These are phyloP conservation scores for Cladosporium austrohemisphaericum DNA, from an alignment of 2,329 filamentous ascomycete species.

Conservation along the genomic window DNA sequence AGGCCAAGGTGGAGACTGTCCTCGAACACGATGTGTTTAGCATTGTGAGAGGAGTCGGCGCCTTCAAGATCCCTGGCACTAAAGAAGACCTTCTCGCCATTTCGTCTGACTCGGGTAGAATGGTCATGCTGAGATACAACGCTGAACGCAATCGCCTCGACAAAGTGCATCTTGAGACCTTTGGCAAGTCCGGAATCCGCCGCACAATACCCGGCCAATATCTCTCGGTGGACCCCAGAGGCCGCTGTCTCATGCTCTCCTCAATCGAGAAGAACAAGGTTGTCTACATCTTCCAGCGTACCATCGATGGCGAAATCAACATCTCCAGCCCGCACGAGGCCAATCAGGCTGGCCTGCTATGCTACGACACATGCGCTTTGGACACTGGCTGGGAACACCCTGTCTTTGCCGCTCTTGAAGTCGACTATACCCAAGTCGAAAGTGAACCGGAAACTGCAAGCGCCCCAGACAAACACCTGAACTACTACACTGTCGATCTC, in stretches of 20 bases:
- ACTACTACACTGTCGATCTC: constrained; percentile 96
- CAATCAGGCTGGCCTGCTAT: constrained; percentile 85
- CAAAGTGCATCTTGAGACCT: constrained; percentile 91
- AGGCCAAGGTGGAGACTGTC: constrained; percentile 80
- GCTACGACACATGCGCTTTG: constrained; percentile 80
- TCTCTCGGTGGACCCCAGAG: constrained; percentile 90
- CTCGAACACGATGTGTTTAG: constrained; percentile 94
- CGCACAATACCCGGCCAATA: constrained; percentile 95
- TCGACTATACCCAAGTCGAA: constrained; percentile 88
- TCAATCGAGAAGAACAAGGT: constrained; percentile 99
- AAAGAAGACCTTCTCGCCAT: constrained; percentile 97
- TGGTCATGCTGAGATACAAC: constrained; percentile 89
- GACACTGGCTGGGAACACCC: constrained; percentile 98
- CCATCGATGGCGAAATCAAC: constrained; percentile 87
- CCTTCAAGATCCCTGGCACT: constrained; percentile 88
- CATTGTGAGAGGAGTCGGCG: constrained; percentile 83
- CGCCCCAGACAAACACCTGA: constrained; percentile 77
- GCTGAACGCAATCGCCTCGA: constrained; percentile 82
- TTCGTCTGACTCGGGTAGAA: constrained; percentile 90
- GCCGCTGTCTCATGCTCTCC: constrained; percentile 88
- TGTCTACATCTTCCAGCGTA: constrained; percentile 95
- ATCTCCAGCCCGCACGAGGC: constrained; percentile 97
- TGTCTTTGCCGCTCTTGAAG: constrained; percentile 89
- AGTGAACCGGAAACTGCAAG: constrained; percentile 77
- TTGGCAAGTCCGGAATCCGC: constrained; percentile 92